Conservation (phyloP, 306 rosid genomes). For the Begonia loranthoides region DNA sequence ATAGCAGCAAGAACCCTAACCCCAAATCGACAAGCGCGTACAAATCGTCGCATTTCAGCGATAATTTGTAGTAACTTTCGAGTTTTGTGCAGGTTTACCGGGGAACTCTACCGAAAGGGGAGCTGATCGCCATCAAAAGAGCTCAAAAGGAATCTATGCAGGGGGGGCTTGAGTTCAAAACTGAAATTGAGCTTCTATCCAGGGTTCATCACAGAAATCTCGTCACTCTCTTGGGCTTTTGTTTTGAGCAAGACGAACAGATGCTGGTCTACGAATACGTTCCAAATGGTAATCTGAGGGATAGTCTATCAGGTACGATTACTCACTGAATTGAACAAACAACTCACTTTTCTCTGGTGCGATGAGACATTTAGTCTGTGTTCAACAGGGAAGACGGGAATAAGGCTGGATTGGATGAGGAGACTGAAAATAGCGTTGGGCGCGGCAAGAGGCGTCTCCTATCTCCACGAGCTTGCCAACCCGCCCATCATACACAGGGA, state of each 20-base stretch:
- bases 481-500: constrained; percentile 82
- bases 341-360: not conserved
- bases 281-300: constrained; percentile 59
- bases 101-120: constrained; percentile 43
- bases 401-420: constrained; percentile 61
- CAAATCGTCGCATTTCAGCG: too few relatives aligned
- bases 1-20: too few relatives aligned
- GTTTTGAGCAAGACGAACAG: constrained; percentile 73
- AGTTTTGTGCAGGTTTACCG: constrained; percentile 39
- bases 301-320: constrained; percentile 50
- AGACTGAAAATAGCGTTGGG: constrained; percentile 54
- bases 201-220: constrained; percentile 85
- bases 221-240: constrained; percentile 62
- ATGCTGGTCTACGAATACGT: constrained; percentile 66
- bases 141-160: constrained; percentile 58
- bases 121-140: constrained; percentile 60
- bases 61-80: too few relatives aligned
- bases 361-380: not conserved
- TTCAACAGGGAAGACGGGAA: constrained; percentile 50
- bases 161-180: constrained; percentile 58
- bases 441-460: constrained; percentile 65
- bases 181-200: constrained; percentile 81
- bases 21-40: too few relatives aligned
- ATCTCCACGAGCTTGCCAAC: constrained; percentile 65
- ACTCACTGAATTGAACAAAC: not conserved